phyloP scores from a whole-genome alignment of 2,329 filamentous ascomycete genomes.

The Cladosporium sp. region DNA sequence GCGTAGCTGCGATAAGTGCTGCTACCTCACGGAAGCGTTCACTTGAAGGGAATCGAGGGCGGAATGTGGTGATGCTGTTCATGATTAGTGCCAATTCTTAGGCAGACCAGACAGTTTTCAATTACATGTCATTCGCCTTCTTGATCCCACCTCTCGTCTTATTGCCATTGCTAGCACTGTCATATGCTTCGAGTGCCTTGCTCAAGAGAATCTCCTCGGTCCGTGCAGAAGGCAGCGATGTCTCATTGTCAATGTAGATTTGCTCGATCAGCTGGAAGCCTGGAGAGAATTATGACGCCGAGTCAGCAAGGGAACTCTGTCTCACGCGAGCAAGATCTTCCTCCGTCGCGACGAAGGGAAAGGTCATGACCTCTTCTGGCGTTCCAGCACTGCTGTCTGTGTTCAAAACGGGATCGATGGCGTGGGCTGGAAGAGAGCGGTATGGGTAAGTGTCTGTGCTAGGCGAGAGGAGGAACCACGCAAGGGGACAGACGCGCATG shows the following conservation, averaged over 20 bases:
- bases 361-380: constrained; percentile 5
- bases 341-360: constrained; percentile 8
- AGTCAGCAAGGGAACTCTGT: constrained; percentile 10
- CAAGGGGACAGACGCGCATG: no score
- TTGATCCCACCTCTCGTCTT: constrained; percentile 71
- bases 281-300: constrained; percentile 60
- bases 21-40: constrained; percentile 54
- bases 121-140: constrained; percentile 71
- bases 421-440: constrained; percentile 16
- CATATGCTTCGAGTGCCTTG: constrained; percentile 67
- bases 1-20: constrained; percentile 67
- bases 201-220: constrained; percentile 56
- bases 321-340: constrained; percentile 10
- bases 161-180: constrained; percentile 79
- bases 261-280: constrained; percentile 53
- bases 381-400: constrained; percentile 1
- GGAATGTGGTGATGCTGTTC: constrained; percentile 60
- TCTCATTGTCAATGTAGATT: constrained; percentile 57
- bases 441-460: constrained; percentile 6
- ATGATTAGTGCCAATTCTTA: constrained; percentile 18
- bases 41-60: constrained; percentile 52
- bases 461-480: not conserved
- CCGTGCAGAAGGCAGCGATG: constrained; percentile 16
- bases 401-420: constrained; percentile 15
- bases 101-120: constrained; percentile 1